Evolutionary conservation across 2,329 filamentous ascomycete genomes (phyloP).

Genomic region (Setomelanomma holmii): DNA sequence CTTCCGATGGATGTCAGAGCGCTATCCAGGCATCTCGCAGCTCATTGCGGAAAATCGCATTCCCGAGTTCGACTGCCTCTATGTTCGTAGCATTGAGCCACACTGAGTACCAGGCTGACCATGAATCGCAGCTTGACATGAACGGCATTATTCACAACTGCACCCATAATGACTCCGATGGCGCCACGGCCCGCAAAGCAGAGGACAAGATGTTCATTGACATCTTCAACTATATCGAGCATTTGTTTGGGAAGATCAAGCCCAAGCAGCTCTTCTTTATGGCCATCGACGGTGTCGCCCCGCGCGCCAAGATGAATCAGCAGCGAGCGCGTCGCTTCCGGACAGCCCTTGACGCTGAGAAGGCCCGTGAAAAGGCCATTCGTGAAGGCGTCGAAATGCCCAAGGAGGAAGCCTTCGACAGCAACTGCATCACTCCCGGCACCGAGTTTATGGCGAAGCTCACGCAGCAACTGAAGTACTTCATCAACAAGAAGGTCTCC

Average conservation of each 20-base stretch:
- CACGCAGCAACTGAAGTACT: constrained; percentile 93
- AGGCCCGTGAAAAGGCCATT: constrained; percentile 90
- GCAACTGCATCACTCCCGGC: constrained; percentile 97
- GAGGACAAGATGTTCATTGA: constrained; percentile 99
- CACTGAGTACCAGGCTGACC: constrained; percentile 18
- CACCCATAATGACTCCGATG: constrained; percentile 95
- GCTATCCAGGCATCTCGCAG: constrained; percentile 97
- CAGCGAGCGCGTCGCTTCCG: constrained; percentile 94
- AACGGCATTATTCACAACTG: constrained; percentile 99
- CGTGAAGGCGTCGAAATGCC: constrained; percentile 89
- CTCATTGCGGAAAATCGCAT: constrained; percentile 98
- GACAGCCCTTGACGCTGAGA: constrained; percentile 89
- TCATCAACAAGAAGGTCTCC: constrained; percentile 97
- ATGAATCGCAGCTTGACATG: constrained; percentile 76
- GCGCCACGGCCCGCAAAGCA: constrained; percentile 87
- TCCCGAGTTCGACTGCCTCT: constrained; percentile 97
- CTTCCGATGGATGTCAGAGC: constrained; percentile 99
- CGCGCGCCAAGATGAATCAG: constrained; percentile 99
- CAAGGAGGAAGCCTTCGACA: constrained; percentile 95
- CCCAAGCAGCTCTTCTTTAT: constrained; percentile 99
- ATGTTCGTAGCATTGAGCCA: constrained; percentile 61
- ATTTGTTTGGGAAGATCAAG: constrained; percentile 98
- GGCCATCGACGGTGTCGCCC: constrained; percentile 97
- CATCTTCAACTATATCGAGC: constrained; percentile 99
- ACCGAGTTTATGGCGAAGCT: constrained; percentile 98